phyloP scores from a whole-genome alignment of 208 protist genomes.

The Leishmania tarentolae region DNA sequence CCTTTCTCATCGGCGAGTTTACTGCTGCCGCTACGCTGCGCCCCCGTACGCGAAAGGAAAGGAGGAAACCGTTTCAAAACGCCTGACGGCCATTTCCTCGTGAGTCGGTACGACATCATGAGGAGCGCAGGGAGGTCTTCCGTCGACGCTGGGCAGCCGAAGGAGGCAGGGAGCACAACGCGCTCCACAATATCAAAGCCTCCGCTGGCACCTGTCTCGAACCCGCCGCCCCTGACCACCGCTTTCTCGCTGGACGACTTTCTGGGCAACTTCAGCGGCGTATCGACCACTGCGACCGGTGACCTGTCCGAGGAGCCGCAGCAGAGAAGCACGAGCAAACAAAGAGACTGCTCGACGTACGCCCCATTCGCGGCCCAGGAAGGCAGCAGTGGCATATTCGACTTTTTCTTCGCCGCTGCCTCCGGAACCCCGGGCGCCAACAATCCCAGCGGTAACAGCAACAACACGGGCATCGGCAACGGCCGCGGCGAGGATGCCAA shows the following conservation, averaged over 20 bases:
- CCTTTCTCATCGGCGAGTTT: not conserved
- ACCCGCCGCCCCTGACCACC: not conserved
- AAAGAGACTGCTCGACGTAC: not conserved
- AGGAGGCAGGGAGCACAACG: not conserved
- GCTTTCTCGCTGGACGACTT: constrained; percentile 25
- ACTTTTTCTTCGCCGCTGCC: constrained; percentile 13
- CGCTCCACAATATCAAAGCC: not conserved
- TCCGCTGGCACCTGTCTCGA: not conserved
- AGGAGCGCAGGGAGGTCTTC: not conserved
- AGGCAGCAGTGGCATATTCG: constrained; percentile 2
- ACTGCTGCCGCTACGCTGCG: not conserved
- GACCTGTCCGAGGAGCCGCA: not conserved
- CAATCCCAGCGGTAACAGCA: not conserved
- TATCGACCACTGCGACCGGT: not conserved
- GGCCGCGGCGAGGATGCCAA: not conserved
- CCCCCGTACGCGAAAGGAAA: no score
- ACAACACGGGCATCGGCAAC: not conserved
- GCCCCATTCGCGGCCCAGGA: not conserved
- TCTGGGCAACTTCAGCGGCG: constrained; percentile 16
- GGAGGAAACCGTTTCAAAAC: not conserved
- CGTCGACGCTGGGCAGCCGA: not conserved
- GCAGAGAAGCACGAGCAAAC: not conserved
- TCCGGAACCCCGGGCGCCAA: not conserved
- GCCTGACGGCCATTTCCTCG: not conserved
- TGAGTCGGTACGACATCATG: not conserved